These are phyloP conservation scores for Aspergillus sp. DNA, from an alignment of 2,329 filamentous ascomycete species.

Conservation along the genomic window DNA sequence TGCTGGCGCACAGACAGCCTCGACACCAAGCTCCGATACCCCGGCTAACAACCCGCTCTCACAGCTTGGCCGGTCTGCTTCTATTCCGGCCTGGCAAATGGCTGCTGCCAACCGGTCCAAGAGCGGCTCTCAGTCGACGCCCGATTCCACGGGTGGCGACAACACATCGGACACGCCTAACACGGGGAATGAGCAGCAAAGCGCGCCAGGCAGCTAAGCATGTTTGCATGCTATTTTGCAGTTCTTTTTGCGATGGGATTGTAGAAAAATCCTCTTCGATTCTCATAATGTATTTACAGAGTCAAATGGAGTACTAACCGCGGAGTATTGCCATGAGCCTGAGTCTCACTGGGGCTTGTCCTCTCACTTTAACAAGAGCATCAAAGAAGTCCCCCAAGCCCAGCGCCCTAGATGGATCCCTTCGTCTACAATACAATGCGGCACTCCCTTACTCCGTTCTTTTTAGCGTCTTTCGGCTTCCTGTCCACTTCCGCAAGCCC, in stretches of 20 bases:
- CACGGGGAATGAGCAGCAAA: constrained; percentile 18
- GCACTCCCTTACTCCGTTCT: constrained; percentile 9
- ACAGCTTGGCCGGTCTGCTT: constrained; percentile 46
- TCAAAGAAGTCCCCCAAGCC: constrained; percentile 12
- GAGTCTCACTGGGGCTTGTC: background rate
- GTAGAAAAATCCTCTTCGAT: constrained; percentile 1
- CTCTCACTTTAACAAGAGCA: constrained; percentile 6
- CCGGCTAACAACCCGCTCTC: constrained; percentile 39
- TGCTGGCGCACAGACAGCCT: constrained; percentile 18
- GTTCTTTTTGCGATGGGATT: constrained; percentile 1
- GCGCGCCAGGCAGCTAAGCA: constrained; percentile 20
- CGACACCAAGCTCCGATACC: constrained; percentile 22
- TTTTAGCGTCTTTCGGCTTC: background rate
- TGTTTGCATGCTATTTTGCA: background rate
- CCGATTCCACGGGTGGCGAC: constrained; percentile 12
- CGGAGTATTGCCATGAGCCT: constrained; percentile 1
- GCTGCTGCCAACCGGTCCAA: constrained; percentile 51
- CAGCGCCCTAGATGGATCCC: constrained; percentile 8
- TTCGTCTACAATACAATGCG: constrained; percentile 11
- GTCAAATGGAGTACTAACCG: background rate
- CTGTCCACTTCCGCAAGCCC: background rate
- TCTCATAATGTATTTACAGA: constrained; percentile 3
- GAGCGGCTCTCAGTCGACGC: constrained; percentile 19
- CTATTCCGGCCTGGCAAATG: constrained; percentile 74
- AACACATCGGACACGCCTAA: constrained; percentile 12